A percentile compares a stretch with the other conserved stretches of the same genome.
phyloP scores from a whole-genome alignment of 2,329 filamentous ascomycete genomes.

The Hymenoscyphus fraxineus region DNA sequence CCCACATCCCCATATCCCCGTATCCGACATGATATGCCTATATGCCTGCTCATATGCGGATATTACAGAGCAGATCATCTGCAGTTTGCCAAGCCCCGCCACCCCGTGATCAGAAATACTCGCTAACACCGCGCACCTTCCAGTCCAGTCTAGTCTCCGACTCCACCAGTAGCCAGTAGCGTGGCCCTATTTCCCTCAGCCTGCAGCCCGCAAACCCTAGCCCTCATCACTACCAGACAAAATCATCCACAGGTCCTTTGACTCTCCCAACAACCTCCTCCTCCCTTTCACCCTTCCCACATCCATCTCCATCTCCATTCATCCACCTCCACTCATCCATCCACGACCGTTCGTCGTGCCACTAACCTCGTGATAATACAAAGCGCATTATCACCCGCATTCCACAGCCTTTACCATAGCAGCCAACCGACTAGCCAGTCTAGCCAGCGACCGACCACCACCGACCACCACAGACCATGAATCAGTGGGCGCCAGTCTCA shows the following conservation, averaged over 20 bases:
- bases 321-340: background rate
- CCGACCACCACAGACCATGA: constrained; percentile 25
- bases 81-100: background rate
- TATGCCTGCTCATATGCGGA: background rate
- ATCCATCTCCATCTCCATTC: background rate
- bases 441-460: background rate
- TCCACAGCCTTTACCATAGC: constrained; percentile 18
- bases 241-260: background rate
- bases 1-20: too few relatives aligned
- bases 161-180: background rate
- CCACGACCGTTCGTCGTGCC: constrained; percentile 17
- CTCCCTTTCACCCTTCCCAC: background rate
- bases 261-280: background rate
- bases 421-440: too few relatives aligned
- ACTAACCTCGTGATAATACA: constrained; percentile 24
- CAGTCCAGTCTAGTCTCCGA: background rate
- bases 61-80: too few relatives aligned
- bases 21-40: background rate
- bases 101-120: background rate
- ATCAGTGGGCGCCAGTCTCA: constrained; percentile 20
- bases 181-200: background rate
- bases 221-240: background rate
- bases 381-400: constrained; percentile 3
- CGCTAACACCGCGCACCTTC: background rate
- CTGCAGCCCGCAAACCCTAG: background rate